Conservation (phyloP, 805 yeast species). For the Wickerhamomyces chambardii region DNA sequence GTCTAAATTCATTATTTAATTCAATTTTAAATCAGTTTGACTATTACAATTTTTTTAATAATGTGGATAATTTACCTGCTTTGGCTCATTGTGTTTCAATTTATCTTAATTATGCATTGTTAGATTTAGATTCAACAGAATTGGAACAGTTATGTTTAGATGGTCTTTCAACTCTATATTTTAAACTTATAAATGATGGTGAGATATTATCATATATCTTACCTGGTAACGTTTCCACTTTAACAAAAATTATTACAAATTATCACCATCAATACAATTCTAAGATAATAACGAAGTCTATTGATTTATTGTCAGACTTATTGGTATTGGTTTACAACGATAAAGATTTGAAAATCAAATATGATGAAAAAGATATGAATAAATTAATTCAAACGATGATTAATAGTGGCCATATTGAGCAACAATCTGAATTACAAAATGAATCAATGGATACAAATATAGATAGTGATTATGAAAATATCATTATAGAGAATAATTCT, state of each 20-base stretch:
- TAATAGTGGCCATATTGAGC: too few relatives aligned
- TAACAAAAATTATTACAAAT: conserved; percentile 27
- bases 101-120: conserved; percentile 24
- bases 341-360: conserved; percentile 20
- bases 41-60: conserved; percentile 17
- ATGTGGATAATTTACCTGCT: conserved; percentile 28
- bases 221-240: conserved; percentile 41
- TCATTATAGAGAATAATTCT: conserved; percentile 9
- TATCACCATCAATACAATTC: conserved; percentile 25
- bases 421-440: too few relatives aligned
- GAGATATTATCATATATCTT: conserved; percentile 38
- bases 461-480: conserved; percentile 8
- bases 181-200: conserved; percentile 30
- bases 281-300: conserved; percentile 21
- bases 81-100: conserved; percentile 40
- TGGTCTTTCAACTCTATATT: conserved; percentile 25
- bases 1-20: conserved; percentile 20
- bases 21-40: conserved; percentile 18
- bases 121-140: conserved; percentile 15
- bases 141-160: conserved; percentile 24
- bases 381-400: background rate
- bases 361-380: conserved; percentile 5
- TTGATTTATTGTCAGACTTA: conserved; percentile 22
- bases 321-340: conserved; percentile 32
- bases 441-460: too few relatives aligned